Evolutionary conservation across 140 eudicot species (phyloP), one percentile per base, ranked within the genome.

Genomic region (Cichorium intybus): DNA sequence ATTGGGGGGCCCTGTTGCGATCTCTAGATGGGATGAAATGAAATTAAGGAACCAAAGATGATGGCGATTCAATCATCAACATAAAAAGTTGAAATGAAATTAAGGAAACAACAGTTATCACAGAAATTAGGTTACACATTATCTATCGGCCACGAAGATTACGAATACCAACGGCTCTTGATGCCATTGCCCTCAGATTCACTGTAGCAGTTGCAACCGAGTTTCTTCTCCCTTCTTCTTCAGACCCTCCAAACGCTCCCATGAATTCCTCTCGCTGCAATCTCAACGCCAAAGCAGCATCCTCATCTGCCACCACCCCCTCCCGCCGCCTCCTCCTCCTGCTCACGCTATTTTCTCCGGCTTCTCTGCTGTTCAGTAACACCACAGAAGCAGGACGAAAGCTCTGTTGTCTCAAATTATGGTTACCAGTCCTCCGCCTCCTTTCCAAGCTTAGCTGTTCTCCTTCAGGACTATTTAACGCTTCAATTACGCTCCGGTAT

Each of bases 111-210:
- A 24, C 16, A 10, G n/a, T 12, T 35, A 56, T 77, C 77, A 77
- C 73, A 71, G 77, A 71, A 48, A 11, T 49, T 77, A 14, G 9
- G 4, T 71, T 18, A 64, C 23, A 7, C 31, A 27, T 6, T 31
- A n/a, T 41, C 62, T 56, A 69, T 14, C 76, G 55, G 31, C 80
- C 75, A 67, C 90, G 81, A 26, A 66, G 46, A 62, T 74, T 66
- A 51, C 92, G 78, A 35, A 81, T 65, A 54, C 69, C 62, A 23
- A 82, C 66, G 3, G 89, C 97, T 43, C 95, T 68, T 26, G 91
- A 83, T 26, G 97, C 95, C 95, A 89, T 84, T 27, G 97, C 88
- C 69, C 96, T 79, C 74, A 91, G 78, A 66, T 85, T 92, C 52
- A 77, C 82, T 9, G 87, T 63, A 15, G 96, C 95, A 47, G 61